Conservation (phyloP, 768 basidiomycete species). For the Naganishia onofrii region DNA sequence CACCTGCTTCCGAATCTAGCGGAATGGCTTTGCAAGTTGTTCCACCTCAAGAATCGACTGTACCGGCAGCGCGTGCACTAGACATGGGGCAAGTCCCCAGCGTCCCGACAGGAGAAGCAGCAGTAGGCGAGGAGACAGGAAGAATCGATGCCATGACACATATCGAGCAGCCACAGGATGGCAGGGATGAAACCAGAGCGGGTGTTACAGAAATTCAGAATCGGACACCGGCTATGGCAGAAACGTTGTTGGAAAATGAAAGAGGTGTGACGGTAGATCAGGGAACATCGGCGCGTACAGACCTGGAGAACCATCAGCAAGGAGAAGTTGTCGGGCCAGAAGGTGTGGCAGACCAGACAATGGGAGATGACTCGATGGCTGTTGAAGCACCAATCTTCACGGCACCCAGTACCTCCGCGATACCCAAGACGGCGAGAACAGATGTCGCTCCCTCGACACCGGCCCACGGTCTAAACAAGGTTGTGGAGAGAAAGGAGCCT, state of each 20-base stretch:
- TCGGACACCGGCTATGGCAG: background rate
- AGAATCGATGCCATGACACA: background rate
- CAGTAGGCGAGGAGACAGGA: background rate
- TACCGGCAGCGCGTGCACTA: background rate
- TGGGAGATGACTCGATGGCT: background rate
- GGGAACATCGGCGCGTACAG: background rate
- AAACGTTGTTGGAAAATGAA: background rate
- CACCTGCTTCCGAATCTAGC: background rate
- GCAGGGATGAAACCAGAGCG: background rate
- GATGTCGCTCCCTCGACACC: background rate
- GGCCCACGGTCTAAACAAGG: background rate
- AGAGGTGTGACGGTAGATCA: background rate
- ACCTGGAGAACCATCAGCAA: background rate
- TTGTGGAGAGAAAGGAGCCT: slow-evolving; percentile 10
- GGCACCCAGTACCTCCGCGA: background rate
- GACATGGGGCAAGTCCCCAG: background rate
- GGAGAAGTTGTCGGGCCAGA: background rate
- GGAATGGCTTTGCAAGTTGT: background rate
- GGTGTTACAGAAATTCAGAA: background rate
- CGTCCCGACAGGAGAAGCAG: background rate
- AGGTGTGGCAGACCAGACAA: background rate
- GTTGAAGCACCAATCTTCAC: background rate
- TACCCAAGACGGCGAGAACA: background rate
- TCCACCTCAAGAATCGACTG: background rate
- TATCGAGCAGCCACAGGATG: background rate